Evolutionary conservation across 1,284 basidiomycete species (phyloP).

Genomic region (Cutaneotrichosporon cyanovorans): DNA sequence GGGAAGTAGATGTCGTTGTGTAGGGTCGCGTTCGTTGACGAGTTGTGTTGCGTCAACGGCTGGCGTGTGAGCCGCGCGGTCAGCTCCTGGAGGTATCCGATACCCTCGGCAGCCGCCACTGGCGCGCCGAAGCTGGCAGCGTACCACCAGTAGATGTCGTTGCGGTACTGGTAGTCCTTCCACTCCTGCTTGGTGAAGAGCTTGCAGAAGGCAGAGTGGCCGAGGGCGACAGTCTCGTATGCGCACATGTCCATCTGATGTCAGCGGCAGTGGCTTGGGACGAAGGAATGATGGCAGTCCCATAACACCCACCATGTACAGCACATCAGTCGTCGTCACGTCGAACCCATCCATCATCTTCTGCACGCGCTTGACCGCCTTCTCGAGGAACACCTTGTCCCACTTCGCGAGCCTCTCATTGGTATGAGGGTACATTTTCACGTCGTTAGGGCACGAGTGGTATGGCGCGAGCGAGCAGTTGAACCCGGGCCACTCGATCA

Average conservation of each 20-base stretch:
- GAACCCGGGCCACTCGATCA: conserved; percentile 46
- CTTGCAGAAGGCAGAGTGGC: conserved; percentile 49
- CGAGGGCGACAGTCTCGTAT: conserved; percentile 41
- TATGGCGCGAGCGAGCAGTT: conserved; percentile 50
- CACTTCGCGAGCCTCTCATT: conserved; percentile 48
- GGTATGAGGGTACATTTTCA: conserved; percentile 15
- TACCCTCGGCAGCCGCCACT: conserved; percentile 42
- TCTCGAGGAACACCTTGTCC: conserved; percentile 62
- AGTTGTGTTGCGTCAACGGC: conserved; percentile 52
- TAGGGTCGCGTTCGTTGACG: conserved; percentile 55
- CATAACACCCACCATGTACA: conserved; percentile 42
- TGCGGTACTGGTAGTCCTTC: conserved; percentile 56
- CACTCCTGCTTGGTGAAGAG: conserved; percentile 62
- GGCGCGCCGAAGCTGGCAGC: conserved; percentile 42
- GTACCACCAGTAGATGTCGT: conserved; percentile 48
- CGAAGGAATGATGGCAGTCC: no score
- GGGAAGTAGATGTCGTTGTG: conserved; percentile 57
- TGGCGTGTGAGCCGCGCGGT: conserved; percentile 44
- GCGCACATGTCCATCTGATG: conserved; percentile 19
- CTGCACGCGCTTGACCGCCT: conserved; percentile 59
- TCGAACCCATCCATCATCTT: conserved; percentile 58
- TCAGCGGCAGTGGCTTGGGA: no score
- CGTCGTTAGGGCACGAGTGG: conserved; percentile 35
- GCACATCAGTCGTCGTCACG: conserved; percentile 50
- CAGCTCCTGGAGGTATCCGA: conserved; percentile 48